Evolutionary conservation across 2,329 filamentous ascomycete genomes (phyloP), one percentile per base, ranked within the genome.

Genomic region (Aspergillus ochraceus): DNA sequence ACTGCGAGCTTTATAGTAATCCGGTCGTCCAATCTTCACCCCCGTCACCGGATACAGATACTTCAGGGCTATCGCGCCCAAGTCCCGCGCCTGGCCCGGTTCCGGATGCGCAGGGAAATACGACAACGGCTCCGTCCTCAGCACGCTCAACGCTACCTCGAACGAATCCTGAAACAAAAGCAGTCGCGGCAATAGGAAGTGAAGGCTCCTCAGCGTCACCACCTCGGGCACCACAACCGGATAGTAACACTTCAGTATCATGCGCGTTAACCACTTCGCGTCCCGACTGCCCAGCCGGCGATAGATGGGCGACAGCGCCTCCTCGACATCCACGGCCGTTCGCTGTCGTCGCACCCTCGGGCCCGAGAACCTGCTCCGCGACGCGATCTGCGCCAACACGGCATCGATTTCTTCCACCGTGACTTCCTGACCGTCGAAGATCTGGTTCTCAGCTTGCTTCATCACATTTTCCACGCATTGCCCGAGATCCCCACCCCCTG

Each of bases 201-300:
- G 88, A 55, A 89, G 89, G 19, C 80, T 80, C 12, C 78, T 77
- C 51, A 90, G 81, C 0, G 91, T 75, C 19, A 83, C 72, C 1
- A 74, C 64, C 6, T 79, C 76, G 6, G 92, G 86, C 1, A 96
- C 70, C 1, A 83, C 72, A 0, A 93, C 80, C 0, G 90, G 89
- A n/a, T 83, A 81, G 60, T 88, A 90, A 63, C 88, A 84, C 70
- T 96, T 95, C 29, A 96, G 79, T 6, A 97, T 81, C 30, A 97
- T 79, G 3, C 93, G 84, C 0, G 90, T 90, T 11, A 97, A 81
- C 93, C 93, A 97, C 76, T 97, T 97, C 4, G 88, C 89, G 70
- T 96, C 90, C 49, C 81, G 80, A 3, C 90, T 85, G 50, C 80
- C 80, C 10, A 92, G 70, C 8, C 85, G 83, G 30, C 76, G 78